Evolutionary conservation across 768 basidiomycete species (phyloP), one percentile per base, ranked within the genome.

Genomic region (Boletus rubroflammeus): DNA sequence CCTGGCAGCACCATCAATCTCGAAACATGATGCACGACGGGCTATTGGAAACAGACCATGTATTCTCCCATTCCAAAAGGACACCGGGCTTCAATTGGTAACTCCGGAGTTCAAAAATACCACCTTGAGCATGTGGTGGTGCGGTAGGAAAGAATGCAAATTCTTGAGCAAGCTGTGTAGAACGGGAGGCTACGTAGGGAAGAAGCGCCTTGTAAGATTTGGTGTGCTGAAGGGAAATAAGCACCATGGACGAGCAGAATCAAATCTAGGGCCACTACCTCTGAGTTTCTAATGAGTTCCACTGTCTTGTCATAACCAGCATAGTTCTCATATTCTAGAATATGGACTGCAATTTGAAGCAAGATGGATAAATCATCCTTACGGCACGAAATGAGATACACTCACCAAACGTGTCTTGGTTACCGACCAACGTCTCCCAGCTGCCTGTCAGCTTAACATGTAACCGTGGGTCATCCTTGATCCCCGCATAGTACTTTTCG

Each of bases 121-220:
- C 96, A 6, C 95, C 96, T 61, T 88, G 81, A 5, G 83, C 78
- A 60, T 81, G 87, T 6, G 95, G 94, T 32, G 94, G 93, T 19
- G 90, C 81, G 2, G 93, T 91, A 6, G 94, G 93, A 67, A 95
- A 84, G 75, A 98, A 96, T 1, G 91, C 92, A 72, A 99, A 99
- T 69, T 99, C 96, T 67, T 93, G 92, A 61, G 82, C 85, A 45
- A 96, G 80, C 61, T 96, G 93, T 15, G 80, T 79, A 29, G 84
- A 78, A 39, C 95, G 84, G 15, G 83, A 85, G 13, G 72, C 78
- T 36, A 98, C 69, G 66, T 82, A 81, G 6, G 94, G 95, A 13
- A 92, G 78, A 76, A 98, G 81, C 23, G 79, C 80, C 57, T 83
- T 76, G 72, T 85, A 92, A 46, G 85, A 79, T 41, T 82, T 74